phyloP scores from a whole-genome alignment of 345 rosid species.

The Ailanthus altissimus region DNA sequence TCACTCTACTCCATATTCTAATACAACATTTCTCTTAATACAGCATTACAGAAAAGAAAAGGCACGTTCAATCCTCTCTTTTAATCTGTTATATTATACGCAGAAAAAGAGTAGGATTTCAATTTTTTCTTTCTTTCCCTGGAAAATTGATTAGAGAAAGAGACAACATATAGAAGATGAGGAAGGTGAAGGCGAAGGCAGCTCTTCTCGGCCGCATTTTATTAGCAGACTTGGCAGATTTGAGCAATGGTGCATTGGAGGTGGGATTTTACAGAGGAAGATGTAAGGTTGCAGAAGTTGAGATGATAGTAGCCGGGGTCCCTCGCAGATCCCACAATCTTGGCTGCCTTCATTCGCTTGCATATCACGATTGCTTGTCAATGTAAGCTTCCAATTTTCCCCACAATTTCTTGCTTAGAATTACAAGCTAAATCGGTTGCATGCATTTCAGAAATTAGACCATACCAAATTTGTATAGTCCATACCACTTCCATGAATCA shows the following conservation, averaged over 20 bases:
- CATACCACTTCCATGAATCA: neutral
- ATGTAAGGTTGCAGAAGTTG: slow-evolving; percentile 41
- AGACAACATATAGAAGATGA: neutral
- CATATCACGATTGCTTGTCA: slow-evolving; percentile 51
- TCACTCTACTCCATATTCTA: neutral
- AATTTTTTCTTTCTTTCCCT: neutral
- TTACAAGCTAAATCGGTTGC: neutral
- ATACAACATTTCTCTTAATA: neutral
- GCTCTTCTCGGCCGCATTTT: slow-evolving; percentile 10
- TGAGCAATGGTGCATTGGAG: slow-evolving; percentile 22
- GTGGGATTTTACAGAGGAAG: slow-evolving; percentile 45
- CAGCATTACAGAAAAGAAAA: neutral
- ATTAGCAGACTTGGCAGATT: slow-evolving; percentile 9
- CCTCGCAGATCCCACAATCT: slow-evolving; percentile 29
- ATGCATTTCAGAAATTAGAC: neutral
- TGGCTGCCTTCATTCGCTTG: slow-evolving; percentile 42
- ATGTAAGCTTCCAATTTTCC: slow-evolving; percentile 25
- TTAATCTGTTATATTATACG: neutral
- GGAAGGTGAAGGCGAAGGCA: slow-evolving; percentile 13
- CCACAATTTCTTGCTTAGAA: neutral
- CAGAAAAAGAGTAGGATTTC: neutral
- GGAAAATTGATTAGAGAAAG: neutral
- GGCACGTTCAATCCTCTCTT: neutral
- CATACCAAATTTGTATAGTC: neutral
- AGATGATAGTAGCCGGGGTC: slow-evolving; percentile 37